Evolutionary conservation across 768 basidiomycete species (phyloP).

Genomic region (Heimioporus sp.): DNA sequence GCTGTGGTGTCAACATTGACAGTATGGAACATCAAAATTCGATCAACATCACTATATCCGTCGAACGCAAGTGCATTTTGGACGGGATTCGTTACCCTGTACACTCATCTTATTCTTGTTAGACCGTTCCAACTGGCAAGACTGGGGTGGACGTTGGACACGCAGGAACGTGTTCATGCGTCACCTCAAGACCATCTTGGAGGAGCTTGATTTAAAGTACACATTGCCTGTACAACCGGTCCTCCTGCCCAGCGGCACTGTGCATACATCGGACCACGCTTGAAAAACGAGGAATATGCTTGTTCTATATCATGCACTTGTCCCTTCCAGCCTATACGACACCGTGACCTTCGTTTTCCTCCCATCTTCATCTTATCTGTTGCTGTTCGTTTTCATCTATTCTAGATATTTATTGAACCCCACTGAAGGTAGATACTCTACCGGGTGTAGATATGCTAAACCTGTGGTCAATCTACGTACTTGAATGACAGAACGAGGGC

Average conservation of each 20-base stretch:
- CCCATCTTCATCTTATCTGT: background rate
- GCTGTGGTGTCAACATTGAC: conserved; percentile 64
- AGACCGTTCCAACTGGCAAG: conserved; percentile 85
- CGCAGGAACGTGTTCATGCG: conserved; percentile 78
- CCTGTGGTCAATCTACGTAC: conserved; percentile 1
- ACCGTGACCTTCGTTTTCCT: background rate
- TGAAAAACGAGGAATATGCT: background rate
- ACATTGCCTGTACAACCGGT: conserved; percentile 73
- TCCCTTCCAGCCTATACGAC: too few relatives aligned
- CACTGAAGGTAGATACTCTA: conserved; percentile 37
- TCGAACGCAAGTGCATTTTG: conserved; percentile 58
- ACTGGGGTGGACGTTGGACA: conserved; percentile 80
- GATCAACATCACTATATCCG: conserved; percentile 59
- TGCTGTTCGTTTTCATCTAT: too few relatives aligned
- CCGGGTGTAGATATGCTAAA: background rate
- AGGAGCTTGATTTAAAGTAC: conserved; percentile 73
- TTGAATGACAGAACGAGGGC: background rate
- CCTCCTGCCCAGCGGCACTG: conserved; percentile 39
- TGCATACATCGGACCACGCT: background rate
- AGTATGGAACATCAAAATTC: conserved; percentile 79
- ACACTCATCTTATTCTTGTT: conserved; percentile 3
- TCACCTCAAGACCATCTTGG: conserved; percentile 63
- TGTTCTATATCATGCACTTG: background rate
- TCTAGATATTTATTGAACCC: conserved; percentile 5
- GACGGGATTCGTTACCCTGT: background rate